phyloP scores from a whole-genome alignment of 2,329 filamentous ascomycete genomes.

The Verticillium nubilum region DNA sequence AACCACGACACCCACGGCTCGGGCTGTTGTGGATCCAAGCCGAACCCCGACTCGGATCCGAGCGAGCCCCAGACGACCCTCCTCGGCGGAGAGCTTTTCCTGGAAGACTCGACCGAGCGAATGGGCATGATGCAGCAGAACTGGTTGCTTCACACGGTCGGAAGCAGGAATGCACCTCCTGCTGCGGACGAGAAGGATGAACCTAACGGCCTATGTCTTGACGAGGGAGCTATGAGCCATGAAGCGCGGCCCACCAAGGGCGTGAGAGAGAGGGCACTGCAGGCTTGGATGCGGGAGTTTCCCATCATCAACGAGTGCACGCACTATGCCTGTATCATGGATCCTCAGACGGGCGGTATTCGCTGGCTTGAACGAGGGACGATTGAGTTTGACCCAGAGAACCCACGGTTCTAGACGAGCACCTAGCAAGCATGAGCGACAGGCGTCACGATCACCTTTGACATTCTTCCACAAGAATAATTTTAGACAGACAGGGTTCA shows the following conservation, averaged over 20 bases:
- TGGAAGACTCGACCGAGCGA: slow-evolving; percentile 19
- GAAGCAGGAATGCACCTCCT: neutral
- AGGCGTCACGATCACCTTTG: no score
- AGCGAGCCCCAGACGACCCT: slow-evolving; percentile 5
- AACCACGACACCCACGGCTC: slow-evolving; percentile 42
- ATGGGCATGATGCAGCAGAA: slow-evolving; percentile 9
- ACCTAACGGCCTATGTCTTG: slow-evolving; percentile 4
- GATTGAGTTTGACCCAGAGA: neutral
- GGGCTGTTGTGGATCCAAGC: neutral
- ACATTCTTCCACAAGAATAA: no score
- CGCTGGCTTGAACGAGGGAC: slow-evolving; percentile 29
- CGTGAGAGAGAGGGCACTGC: slow-evolving; percentile 26
- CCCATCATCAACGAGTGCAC: slow-evolving; percentile 52
- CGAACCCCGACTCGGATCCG: neutral
- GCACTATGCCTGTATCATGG: slow-evolving; percentile 54
- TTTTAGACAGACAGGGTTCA: no score
- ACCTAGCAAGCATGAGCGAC: no score
- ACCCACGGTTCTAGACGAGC: neutral
- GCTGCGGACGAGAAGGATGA: neutral
- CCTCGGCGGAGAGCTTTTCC: slow-evolving; percentile 16
- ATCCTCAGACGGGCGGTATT: slow-evolving; percentile 41
- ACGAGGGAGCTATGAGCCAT: slow-evolving; percentile 1
- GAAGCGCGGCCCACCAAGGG: slow-evolving; percentile 14
- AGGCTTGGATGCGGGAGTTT: slow-evolving; percentile 41
- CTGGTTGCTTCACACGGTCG: slow-evolving; percentile 3